These are phyloP conservation scores for Uromyces viciae-fabae DNA, from an alignment of 1,284 basidiomycete genomes.

Conservation along the genomic window DNA sequence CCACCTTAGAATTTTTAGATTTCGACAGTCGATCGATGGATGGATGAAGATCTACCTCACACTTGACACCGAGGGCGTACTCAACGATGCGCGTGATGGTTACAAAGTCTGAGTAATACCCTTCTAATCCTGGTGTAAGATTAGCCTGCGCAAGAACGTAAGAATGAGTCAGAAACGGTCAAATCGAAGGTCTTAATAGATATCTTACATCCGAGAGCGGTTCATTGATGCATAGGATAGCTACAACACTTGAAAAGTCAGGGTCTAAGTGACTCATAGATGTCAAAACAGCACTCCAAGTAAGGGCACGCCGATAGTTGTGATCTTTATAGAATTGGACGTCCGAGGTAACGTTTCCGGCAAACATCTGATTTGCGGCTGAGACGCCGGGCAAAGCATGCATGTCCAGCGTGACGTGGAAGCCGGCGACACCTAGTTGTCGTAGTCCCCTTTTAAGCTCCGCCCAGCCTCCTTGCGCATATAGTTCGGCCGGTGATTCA, in stretches of 20 bases:
- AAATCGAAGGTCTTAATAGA: too few species aligned
- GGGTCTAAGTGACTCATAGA: constrained; percentile 66
- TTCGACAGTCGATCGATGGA: neutral
- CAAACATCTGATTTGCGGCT: constrained; percentile 63
- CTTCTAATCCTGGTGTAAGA: constrained; percentile 35
- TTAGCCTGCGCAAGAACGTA: constrained; percentile 5
- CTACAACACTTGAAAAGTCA: constrained; percentile 64
- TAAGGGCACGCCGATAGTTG: constrained; percentile 69
- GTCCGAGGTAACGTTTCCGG: constrained; percentile 65
- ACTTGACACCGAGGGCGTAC: constrained; percentile 61
- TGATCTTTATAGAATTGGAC: constrained; percentile 69
- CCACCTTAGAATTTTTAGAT: constrained; percentile 15
- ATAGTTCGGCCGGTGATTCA: constrained; percentile 63
- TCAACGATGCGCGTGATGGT: constrained; percentile 66
- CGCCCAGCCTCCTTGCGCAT: constrained; percentile 65
- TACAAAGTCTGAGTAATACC: constrained; percentile 70
- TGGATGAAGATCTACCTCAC: constrained; percentile 41
- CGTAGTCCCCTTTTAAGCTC: constrained; percentile 56
- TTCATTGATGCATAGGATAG: constrained; percentile 72
- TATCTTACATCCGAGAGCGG: constrained; percentile 57
- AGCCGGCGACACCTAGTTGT: constrained; percentile 32
- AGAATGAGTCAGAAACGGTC: too few species aligned
- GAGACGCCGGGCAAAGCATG: constrained; percentile 72
- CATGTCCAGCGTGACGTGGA: constrained; percentile 38
- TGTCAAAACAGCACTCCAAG: constrained; percentile 74